Conservation (phyloP, 1,139 yeast species). For the Neolecta irregularis region DNA sequence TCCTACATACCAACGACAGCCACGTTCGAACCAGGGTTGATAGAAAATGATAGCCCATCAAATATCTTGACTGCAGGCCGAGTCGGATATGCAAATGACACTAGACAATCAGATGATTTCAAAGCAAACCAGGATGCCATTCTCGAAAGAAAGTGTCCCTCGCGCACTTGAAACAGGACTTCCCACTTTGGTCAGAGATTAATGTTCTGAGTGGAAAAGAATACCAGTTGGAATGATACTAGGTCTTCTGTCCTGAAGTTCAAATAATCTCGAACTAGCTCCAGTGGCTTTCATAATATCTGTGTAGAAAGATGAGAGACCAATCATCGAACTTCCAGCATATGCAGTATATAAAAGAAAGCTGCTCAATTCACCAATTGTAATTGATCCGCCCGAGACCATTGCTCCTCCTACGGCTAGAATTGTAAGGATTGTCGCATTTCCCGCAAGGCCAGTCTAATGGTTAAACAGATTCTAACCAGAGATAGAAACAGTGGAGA, state of each 20-base stretch:
- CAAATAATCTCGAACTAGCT: slow-evolving; percentile 85
- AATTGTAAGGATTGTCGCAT: slow-evolving; percentile 58
- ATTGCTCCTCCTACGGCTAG: slow-evolving; percentile 68
- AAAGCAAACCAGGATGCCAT: slow-evolving; percentile 18
- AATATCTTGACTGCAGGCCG: slow-evolving; percentile 63
- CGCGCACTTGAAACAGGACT: slow-evolving; percentile 25
- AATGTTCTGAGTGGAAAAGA: slow-evolving; percentile 15
- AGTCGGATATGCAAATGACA: slow-evolving; percentile 71
- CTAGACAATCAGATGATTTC: slow-evolving; percentile 17
- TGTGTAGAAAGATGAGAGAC: slow-evolving; percentile 76
- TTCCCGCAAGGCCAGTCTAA: slow-evolving; percentile 61
- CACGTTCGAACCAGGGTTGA: slow-evolving; percentile 71
- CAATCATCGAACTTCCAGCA: slow-evolving; percentile 80
- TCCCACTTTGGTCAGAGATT: slow-evolving; percentile 8
- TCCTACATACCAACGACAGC: slow-evolving; percentile 94
- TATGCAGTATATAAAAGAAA: slow-evolving; percentile 88
- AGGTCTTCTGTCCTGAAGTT: slow-evolving; percentile 64
- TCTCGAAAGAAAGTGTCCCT: slow-evolving; percentile 44
- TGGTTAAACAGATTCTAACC: too few species aligned
- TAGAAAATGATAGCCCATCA: slow-evolving; percentile 44
- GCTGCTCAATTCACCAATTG: slow-evolving; percentile 82
- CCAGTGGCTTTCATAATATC: slow-evolving; percentile 96
- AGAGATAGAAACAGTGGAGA: slow-evolving; percentile 27
- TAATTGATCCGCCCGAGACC: slow-evolving; percentile 52
- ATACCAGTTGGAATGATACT: slow-evolving; percentile 41